Evolutionary conservation across 768 basidiomycete genomes (phyloP).

Genomic region (Clavaria fumosa): DNA sequence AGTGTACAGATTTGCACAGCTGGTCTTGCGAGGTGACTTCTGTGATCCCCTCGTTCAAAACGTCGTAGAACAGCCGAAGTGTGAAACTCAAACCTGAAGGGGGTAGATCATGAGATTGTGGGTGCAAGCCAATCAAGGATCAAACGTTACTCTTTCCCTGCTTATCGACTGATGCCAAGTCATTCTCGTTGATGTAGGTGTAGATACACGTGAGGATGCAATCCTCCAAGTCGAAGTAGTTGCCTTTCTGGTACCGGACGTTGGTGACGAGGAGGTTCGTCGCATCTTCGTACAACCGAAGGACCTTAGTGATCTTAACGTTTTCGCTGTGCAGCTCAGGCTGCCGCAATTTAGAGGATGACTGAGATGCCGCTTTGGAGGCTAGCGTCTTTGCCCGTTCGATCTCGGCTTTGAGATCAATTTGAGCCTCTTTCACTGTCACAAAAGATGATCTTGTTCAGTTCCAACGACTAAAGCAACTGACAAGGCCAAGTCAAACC

Average conservation of each 20-base stretch:
- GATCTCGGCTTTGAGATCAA: conserved; percentile 50
- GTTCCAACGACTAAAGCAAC: too few relatives aligned
- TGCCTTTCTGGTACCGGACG: conserved; percentile 28
- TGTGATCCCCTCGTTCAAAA: conserved; percentile 16
- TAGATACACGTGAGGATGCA: conserved; percentile 54
- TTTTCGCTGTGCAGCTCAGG: conserved; percentile 29
- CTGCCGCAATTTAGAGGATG: conserved; percentile 20
- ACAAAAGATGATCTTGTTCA: conserved; percentile 2
- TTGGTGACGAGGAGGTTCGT: conserved; percentile 62
- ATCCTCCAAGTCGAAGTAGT: conserved; percentile 34
- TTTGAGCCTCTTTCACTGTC: conserved; percentile 33
- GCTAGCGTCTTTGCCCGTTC: conserved; percentile 32
- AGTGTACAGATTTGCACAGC: conserved; percentile 36
- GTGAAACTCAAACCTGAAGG: conserved; percentile 43
- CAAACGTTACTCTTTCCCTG: conserved; percentile 4
- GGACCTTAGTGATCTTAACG: conserved; percentile 41
- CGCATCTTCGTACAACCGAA: conserved; percentile 74
- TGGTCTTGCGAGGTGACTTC: conserved; percentile 22
- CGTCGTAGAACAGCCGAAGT: conserved; percentile 32
- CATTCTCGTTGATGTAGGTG: conserved; percentile 26
- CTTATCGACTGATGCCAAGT: conserved; percentile 11
- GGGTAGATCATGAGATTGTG: neutral
- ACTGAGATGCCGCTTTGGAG: conserved; percentile 26
- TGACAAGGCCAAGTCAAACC: neutral
- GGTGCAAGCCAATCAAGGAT: conserved; percentile 7